Evolutionary conservation across 106 monocot genomes (phyloP).

Genomic region (Dendrobium officinale): DNA sequence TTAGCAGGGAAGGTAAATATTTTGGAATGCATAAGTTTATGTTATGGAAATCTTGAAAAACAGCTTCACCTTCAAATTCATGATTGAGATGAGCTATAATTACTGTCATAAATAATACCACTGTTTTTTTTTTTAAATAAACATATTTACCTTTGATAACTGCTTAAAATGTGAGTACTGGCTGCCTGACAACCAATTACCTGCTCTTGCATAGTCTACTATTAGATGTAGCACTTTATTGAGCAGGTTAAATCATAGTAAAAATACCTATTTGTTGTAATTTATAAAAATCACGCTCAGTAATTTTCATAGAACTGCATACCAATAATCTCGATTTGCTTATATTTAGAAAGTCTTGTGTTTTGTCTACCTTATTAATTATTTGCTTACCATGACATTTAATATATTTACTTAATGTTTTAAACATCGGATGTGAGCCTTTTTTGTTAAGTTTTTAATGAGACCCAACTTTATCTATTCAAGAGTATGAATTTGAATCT

Average conservation of each 20-base stretch:
- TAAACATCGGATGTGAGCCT: too few species aligned
- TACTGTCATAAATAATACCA: background rate
- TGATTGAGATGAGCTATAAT: background rate
- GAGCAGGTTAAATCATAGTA: background rate
- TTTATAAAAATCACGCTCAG: background rate
- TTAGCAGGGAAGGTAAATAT: slow-evolving; percentile 35
- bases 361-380: background rate
- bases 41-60: background rate
- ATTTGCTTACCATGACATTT: background rate
- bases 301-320: background rate
- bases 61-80: background rate
- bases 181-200: background rate
- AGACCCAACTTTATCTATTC: too few species aligned
- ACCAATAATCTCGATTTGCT: background rate
- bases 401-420: too few species aligned
- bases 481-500: too few species aligned
- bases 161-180: background rate
- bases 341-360: background rate
- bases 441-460: too few species aligned
- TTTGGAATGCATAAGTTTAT: background rate
- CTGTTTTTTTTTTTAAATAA: background rate
- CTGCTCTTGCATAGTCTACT: background rate
- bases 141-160: background rate
- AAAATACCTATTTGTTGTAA: background rate
- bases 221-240: background rate